Percentiles rank a stretch among this genome's conserved stretches.
These are phyloP conservation scores for Rhizopus arrhizus DNA, from an alignment of 371 early-diverging fungal species.

Conservation along the genomic window DNA sequence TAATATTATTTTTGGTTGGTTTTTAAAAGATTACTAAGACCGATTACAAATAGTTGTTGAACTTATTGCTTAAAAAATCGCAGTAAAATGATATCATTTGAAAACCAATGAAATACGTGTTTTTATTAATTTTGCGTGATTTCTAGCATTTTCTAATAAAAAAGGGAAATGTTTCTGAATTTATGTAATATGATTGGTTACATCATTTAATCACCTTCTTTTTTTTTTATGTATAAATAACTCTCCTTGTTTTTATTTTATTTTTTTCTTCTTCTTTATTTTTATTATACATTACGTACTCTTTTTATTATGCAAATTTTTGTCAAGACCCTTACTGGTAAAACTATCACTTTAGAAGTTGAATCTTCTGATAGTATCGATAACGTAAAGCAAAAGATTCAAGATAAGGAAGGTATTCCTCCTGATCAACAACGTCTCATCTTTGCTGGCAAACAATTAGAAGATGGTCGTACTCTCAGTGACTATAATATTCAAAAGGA, in stretches of 20 bases:
- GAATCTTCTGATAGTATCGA: slow-evolving; percentile 81
- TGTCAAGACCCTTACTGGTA: slow-evolving; percentile 85
- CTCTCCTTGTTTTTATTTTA: neutral
- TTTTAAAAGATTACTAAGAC: neutral
- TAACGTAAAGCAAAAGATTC: slow-evolving; percentile 91
- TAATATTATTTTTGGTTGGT: neutral
- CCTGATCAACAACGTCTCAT: slow-evolving; percentile 99
- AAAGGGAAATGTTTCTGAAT: neutral
- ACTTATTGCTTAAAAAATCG: slow-evolving; percentile 24
- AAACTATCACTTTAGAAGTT: slow-evolving; percentile 86
- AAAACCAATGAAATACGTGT: slow-evolving; percentile 3
- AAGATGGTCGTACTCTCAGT: slow-evolving; percentile 86
- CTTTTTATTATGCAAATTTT: slow-evolving; percentile 74
- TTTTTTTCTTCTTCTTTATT: neutral
- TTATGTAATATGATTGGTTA: neutral
- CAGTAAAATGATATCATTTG: neutral
- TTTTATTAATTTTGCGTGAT: slow-evolving; percentile 6
- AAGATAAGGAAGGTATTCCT: slow-evolving; percentile 97
- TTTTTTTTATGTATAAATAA: slow-evolving; percentile 3
- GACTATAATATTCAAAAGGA: slow-evolving; percentile 88
- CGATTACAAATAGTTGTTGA: slow-evolving; percentile 24
- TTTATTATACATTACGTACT: neutral
- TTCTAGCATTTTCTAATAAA: neutral
- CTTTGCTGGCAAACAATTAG: slow-evolving; percentile 98
- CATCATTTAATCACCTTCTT: neutral